phyloP scores from a whole-genome alignment of 371 early-diverging fungal genomes.

The Apophysomyces trapeziformis region DNA sequence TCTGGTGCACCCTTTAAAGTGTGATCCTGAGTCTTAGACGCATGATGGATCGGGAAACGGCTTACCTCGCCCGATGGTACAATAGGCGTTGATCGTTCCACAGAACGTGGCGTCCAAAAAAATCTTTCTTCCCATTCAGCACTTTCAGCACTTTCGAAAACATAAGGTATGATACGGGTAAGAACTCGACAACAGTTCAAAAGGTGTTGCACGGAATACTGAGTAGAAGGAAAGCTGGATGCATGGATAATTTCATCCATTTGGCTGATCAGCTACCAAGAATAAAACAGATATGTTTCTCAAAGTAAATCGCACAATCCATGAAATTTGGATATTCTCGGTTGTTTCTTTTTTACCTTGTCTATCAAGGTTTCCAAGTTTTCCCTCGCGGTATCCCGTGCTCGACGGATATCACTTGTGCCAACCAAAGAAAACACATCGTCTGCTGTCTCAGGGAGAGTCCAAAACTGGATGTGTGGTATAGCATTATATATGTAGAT shows the following conservation, averaged over 20 bases:
- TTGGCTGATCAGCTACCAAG: constrained; percentile 53
- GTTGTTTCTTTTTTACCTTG: constrained; percentile 49
- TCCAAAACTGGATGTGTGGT: constrained; percentile 64
- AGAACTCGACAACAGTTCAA: constrained; percentile 83
- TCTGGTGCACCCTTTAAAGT: neutral
- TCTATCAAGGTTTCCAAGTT: constrained; percentile 76
- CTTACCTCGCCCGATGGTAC: constrained; percentile 7
- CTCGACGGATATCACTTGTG: constrained; percentile 80
- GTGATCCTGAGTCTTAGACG: neutral
- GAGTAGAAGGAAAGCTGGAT: constrained; percentile 56
- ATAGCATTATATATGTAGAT: no score
- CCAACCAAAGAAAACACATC: constrained; percentile 87
- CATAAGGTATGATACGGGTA: constrained; percentile 82
- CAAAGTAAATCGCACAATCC: no score
- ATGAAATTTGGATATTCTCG: neutral
- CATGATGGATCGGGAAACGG: constrained; percentile 10
- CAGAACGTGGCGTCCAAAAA: constrained; percentile 69
- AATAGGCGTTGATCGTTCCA: constrained; percentile 24
- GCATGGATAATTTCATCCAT: constrained; percentile 57
- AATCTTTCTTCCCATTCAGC: constrained; percentile 65
- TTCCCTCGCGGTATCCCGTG: constrained; percentile 72
- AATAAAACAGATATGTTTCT: neutral
- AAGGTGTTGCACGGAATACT: constrained; percentile 60
- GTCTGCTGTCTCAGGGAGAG: constrained; percentile 79
- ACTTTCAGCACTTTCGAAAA: constrained; percentile 71